A percentile compares a stretch with the other conserved stretches of the same genome.
Conservation (phyloP, 108 stramenopile genomes). For the Epithemia pelagica region DNA sequence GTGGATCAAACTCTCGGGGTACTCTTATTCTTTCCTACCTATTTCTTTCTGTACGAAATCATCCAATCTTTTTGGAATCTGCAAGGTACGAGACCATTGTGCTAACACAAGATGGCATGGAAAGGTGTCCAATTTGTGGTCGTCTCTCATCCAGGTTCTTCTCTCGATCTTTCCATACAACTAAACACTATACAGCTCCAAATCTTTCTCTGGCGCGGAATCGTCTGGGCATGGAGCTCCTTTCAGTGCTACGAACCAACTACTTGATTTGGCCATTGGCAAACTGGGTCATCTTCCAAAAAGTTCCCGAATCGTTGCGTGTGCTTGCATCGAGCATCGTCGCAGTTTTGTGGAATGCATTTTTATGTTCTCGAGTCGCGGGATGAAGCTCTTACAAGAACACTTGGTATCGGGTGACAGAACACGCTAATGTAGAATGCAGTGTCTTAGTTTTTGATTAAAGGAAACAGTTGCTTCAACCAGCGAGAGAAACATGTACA, state of each 20-base stretch:
- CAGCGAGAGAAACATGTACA: no score
- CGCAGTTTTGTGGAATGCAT: conserved; percentile 29
- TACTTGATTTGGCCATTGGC: conserved; percentile 20
- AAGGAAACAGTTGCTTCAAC: no score
- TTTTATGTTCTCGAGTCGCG: conserved; percentile 20
- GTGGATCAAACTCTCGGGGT: conserved; percentile 31
- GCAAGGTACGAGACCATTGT: background rate
- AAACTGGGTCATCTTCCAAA: conserved; percentile 18
- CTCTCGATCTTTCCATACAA: no score
- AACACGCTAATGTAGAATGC: no score
- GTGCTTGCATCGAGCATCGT: conserved; percentile 21
- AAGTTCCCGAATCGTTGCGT: conserved; percentile 19
- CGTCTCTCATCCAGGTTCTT: no score
- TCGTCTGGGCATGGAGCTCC: conserved; percentile 7
- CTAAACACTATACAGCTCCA: conserved; percentile 16
- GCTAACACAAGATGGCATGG: background rate
- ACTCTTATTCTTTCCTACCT: conserved; percentile 21
- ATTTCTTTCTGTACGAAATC: conserved; percentile 24
- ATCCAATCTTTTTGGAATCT: conserved; percentile 12
- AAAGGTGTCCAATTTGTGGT: no score
- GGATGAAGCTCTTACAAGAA: no score
- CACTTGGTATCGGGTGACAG: no score
- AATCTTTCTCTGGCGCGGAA: conserved; percentile 4
- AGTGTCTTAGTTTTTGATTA: no score
- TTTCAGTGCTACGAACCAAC: conserved; percentile 14